These are phyloP conservation scores for Betula pendula DNA, from an alignment of 306 rosid genomes.

Conservation along the genomic window DNA sequence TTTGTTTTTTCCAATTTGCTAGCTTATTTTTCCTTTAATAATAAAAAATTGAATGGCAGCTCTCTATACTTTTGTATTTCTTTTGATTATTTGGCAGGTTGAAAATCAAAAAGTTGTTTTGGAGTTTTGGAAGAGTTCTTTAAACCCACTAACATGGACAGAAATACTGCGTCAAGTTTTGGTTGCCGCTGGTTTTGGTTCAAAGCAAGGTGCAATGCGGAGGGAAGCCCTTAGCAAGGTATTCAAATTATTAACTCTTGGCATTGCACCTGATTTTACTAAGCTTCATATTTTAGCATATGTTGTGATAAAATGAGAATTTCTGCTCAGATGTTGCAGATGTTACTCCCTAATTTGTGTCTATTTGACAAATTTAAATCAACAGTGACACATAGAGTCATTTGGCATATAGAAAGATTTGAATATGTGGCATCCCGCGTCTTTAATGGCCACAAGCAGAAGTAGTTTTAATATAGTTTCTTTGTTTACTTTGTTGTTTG, in stretches of 20 bases:
- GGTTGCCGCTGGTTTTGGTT: slow-evolving; percentile 94
- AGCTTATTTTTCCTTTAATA: slow-evolving; percentile 2
- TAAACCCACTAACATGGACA: slow-evolving; percentile 88
- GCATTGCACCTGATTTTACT: neutral
- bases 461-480: no score
- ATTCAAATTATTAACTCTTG: slow-evolving; percentile 21
- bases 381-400: neutral
- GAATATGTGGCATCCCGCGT: neutral
- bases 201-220: slow-evolving; percentile 61
- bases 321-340: neutral
- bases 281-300: neutral
- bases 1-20: neutral
- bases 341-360: neutral
- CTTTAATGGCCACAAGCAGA: neutral
- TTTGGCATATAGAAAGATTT: neutral
- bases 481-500: no score
- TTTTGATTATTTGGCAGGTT: slow-evolving; percentile 56
- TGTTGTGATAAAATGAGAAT: neutral
- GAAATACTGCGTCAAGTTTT: slow-evolving; percentile 91
- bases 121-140: slow-evolving; percentile 71
- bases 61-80: slow-evolving; percentile 18
- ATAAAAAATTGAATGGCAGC: slow-evolving; percentile 3
- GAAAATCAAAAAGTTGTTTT: slow-evolving; percentile 63
- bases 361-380: neutral
- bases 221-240: slow-evolving; percentile 78